phyloP scores from a whole-genome alignment of 129 eudicot genomes.

The Escallonia rubra region DNA sequence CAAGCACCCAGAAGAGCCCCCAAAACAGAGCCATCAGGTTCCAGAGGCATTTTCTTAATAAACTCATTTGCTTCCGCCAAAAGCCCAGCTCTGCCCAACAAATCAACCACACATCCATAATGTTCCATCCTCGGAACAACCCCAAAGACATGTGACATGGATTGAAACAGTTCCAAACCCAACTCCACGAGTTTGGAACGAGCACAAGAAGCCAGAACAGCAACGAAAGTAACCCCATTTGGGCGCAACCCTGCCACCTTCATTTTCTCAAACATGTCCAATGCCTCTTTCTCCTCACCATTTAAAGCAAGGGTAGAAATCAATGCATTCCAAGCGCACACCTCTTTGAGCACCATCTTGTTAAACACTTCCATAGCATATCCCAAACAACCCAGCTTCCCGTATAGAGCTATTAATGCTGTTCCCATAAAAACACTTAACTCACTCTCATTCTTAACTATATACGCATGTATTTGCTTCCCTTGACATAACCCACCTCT shows the following conservation, averaged over 20 bases:
- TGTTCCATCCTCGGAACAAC: slow-evolving; percentile 72
- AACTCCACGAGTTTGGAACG: slow-evolving; percentile 45
- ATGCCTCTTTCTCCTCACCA: slow-evolving; percentile 52
- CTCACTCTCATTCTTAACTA: slow-evolving; percentile 44
- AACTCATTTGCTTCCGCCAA: slow-evolving; percentile 59
- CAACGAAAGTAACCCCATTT: slow-evolving; percentile 65
- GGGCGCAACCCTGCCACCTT: slow-evolving; percentile 32
- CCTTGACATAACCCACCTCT: slow-evolving; percentile 41
- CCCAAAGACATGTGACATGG: slow-evolving; percentile 41
- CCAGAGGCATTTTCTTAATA: slow-evolving; percentile 62
- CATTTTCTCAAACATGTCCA: slow-evolving; percentile 56
- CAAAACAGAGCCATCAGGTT: slow-evolving; percentile 68
- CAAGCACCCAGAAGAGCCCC: slow-evolving; percentile 90
- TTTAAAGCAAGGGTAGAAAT: slow-evolving; percentile 54
- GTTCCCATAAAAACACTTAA: slow-evolving; percentile 51
- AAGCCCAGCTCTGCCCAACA: slow-evolving; percentile 71
- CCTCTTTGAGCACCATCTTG: slow-evolving; percentile 34
- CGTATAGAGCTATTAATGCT: slow-evolving; percentile 52
- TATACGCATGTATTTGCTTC: slow-evolving; percentile 60
- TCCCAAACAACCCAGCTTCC: slow-evolving; percentile 50
- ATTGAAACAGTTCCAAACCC: slow-evolving; percentile 59
- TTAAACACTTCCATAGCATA: slow-evolving; percentile 43
- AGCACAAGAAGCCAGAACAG: slow-evolving; percentile 68
- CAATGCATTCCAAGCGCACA: slow-evolving; percentile 72
- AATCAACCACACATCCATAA: slow-evolving; percentile 87